phyloP scores from a whole-genome alignment of 257 asterid genomes.

The Handroanthus guayacan region DNA sequence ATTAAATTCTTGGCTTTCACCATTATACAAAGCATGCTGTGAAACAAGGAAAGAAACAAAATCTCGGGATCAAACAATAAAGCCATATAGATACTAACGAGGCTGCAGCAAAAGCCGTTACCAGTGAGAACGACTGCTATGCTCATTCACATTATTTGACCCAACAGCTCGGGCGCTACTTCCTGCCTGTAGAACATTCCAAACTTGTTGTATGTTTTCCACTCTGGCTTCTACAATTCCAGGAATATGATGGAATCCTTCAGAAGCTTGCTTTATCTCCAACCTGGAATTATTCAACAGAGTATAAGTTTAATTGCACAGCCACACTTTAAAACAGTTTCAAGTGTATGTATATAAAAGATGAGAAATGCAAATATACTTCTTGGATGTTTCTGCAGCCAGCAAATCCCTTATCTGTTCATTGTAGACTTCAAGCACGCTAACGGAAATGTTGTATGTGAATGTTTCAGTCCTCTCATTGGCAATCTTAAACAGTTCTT shows the following conservation, averaged over 20 bases:
- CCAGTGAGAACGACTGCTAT: slow-evolving; percentile 99
- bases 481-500: slow-evolving; percentile 80
- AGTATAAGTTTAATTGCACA: background rate
- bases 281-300: slow-evolving; percentile 54
- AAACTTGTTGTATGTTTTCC: slow-evolving; percentile 72
- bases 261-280: slow-evolving; percentile 96
- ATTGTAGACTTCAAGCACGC: slow-evolving; percentile 98
- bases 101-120: slow-evolving; percentile 38
- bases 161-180: slow-evolving; percentile 94
- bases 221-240: slow-evolving; percentile 95
- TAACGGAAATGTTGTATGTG: slow-evolving; percentile 81
- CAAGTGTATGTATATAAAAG: slow-evolving; percentile 4
- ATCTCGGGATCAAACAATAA: background rate
- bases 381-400: slow-evolving; percentile 79
- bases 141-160: slow-evolving; percentile 96
- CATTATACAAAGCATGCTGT: slow-evolving; percentile 91
- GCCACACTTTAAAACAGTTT: background rate
- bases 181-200: slow-evolving; percentile 95
- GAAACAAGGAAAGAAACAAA: slow-evolving; percentile 10
- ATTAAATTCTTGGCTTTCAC: slow-evolving; percentile 81
- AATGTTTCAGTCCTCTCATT: slow-evolving; percentile 74
- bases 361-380: slow-evolving; percentile 48
- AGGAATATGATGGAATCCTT: slow-evolving; percentile 91
- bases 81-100: background rate
- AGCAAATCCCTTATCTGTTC: slow-evolving; percentile 94